Evolutionary conservation across 106 monocot species (phyloP).

Genomic region (Hemerocallis citrina): DNA sequence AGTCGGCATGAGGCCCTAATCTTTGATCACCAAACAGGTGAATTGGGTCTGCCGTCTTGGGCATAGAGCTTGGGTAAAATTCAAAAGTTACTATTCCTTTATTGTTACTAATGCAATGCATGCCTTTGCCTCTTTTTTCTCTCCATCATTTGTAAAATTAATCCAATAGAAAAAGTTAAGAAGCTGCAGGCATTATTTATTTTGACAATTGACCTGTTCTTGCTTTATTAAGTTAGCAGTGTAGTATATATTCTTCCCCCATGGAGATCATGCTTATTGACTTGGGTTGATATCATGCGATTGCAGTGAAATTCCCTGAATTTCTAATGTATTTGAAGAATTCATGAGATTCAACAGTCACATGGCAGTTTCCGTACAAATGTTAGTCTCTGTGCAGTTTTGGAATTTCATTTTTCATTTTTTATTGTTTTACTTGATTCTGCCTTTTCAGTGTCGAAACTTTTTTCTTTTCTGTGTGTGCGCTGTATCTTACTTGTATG

Average conservation of each 20-base stretch:
- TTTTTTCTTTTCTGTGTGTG: too few relatives aligned
- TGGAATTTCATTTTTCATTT: background rate
- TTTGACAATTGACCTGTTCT: background rate
- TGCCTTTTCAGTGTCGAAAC: too few relatives aligned
- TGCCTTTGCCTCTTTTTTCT: background rate
- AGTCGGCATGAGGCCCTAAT: slow-evolving; percentile 2
- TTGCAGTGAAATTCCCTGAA: background rate
- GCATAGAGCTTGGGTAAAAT: background rate
- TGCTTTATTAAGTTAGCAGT: background rate
- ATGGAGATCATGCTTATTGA: background rate
- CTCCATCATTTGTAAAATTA: slow-evolving; percentile 3
- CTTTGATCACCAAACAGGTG: background rate
- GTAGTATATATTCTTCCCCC: background rate
- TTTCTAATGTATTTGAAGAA: too few relatives aligned
- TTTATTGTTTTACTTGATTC: background rate
- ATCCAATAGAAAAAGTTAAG: background rate
- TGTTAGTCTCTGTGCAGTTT: background rate
- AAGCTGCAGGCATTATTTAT: slow-evolving; percentile 4
- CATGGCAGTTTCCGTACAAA: background rate
- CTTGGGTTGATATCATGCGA: background rate
- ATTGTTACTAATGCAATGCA: background rate
- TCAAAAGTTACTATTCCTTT: too few relatives aligned
- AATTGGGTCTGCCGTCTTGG: background rate
- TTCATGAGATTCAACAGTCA: too few relatives aligned
- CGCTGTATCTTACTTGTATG: too few relatives aligned